Evolutionary conservation across 768 basidiomycete species (phyloP), one percentile per base, ranked within the genome.

Genomic region (Pleurotus giganteus): DNA sequence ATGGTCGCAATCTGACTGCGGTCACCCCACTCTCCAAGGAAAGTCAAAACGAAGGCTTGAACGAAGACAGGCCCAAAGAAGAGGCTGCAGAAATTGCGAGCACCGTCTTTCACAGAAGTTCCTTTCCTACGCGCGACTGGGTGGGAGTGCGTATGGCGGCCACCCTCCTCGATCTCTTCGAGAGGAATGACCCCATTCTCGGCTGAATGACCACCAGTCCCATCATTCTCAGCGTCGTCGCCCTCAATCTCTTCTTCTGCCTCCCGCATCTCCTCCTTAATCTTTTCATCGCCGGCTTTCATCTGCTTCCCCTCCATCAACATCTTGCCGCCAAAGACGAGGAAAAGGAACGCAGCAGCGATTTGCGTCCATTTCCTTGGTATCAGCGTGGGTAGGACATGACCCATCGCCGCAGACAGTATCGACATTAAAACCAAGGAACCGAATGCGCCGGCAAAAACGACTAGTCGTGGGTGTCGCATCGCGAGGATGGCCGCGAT

Each of bases 21-120:
- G 72, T 98, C 97, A 0, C 97, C 96, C 97, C 97, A 98, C 72
- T 99, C 97, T 8, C 95, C 97, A n/a, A 99, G 77, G 71, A 98
- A 98, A 0, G 96, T 98, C 57, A 99, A 77, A 28, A 96, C 74
- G 64, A 99, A 98, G 0, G 93, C 85, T 69, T 99, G 94, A 2
- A 94, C 94, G 65, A 98, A 96, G 1, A 97, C 92, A 0, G 96
- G 96, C 0, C 91, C 94, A 17, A 98, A 72, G 60, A 95, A 69
- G 15, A 94, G 72, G 63, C 85, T 86, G 67, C 83, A 88, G 63
- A 94, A 86, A 66, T 95, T 95, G 61, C 92, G 80, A 4, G 83
- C 73, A 7, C 93, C 88, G 17, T 95, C 88, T 15, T 45, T 47
- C 19, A 63, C 59, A 29, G 62, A 69, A 49, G 17, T 60, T 7